Base-by-base conservation (phyloP, 2,329 filamentous ascomycete genomes). In the Microcera coccophila region DNA sequence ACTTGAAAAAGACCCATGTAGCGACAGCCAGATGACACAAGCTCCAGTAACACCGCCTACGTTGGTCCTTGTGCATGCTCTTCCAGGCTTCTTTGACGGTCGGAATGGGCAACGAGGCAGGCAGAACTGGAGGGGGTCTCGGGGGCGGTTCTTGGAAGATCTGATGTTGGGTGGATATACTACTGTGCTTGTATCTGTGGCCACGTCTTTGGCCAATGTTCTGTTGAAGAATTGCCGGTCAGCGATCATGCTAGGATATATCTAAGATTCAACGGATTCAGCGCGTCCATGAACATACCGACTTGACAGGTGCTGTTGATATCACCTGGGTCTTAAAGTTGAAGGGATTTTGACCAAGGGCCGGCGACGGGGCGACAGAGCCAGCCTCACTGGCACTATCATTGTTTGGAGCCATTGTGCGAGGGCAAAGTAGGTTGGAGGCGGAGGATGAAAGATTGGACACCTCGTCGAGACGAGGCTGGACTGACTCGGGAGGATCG, bases 171-270 rank as follows among this genome's bases (percentile, higher is more conserved):
- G 81, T 71, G 16, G 88, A 95, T 44, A 98, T 85, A 63, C 88
- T 95, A 64, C 87, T 94, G 71, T 97, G 91, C 63, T 96, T 95
- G 76, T 98, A 98, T 64, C 93, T 90, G 72, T 98, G 93, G 49
- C 93, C 93, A 48, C 91, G 85, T 53, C 93, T 82, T 66, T 95
- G 88, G 50, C 90, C 90, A 50, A 96, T 81, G 56, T 89, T 91
- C 84, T 94, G 41, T 38, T 19, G 18, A 28, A 11, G 26, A 36
- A 26, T 7, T 26, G n/a, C 22, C 22, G 12, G 12, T 26, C 22
- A 26, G 22, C 22, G n/a, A n/a, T n/a, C n/a, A n/a, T n/a, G n/a
- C n/a, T n/a, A 26, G 16, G 17, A 31, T 41, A 54, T 21, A 51
- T 45, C 16, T 31, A 37, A n/a, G 15, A 39, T 16, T 33, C 31